Percentiles rank a stretch among this genome's conserved stretches.
These are phyloP conservation scores for Pythium monospermum DNA, from an alignment of 352 stramenopile species.

Conservation along the genomic window DNA sequence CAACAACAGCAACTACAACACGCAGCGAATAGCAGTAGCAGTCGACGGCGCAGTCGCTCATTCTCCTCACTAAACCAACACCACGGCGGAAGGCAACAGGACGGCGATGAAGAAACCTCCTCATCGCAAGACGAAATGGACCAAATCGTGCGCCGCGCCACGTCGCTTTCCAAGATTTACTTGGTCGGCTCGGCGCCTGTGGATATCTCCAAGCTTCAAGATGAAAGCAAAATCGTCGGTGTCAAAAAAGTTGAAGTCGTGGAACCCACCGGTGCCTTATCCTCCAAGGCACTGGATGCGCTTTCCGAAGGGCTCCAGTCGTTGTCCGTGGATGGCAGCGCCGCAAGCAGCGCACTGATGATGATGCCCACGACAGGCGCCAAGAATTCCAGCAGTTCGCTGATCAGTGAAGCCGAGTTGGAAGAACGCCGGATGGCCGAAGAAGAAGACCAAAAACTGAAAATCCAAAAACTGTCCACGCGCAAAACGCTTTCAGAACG, in stretches of 20 bases:
- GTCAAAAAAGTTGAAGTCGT: constrained; percentile 72
- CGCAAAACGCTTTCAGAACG: constrained; percentile 53
- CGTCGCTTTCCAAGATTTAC: constrained; percentile 83
- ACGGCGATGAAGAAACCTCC: constrained; percentile 1
- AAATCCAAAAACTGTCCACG: constrained; percentile 64
- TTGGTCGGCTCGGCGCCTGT: constrained; percentile 74
- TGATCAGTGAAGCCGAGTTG: constrained; percentile 72
- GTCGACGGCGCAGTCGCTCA: constrained; percentile 58
- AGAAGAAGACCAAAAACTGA: constrained; percentile 80
- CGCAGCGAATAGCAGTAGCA: constrained; percentile 6
- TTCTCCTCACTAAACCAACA: constrained; percentile 43
- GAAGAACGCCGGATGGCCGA: constrained; percentile 87
- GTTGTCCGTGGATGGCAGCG: constrained; percentile 52
- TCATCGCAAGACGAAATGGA: constrained; percentile 29
- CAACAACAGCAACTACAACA: too few species aligned
- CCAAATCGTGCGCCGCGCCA: constrained; percentile 57
- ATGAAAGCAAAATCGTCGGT: constrained; percentile 69
- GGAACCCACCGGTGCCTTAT: constrained; percentile 70
- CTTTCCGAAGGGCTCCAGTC: constrained; percentile 68
- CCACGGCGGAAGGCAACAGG: constrained; percentile 7
- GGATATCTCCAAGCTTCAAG: constrained; percentile 73
- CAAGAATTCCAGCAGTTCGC: constrained; percentile 26
- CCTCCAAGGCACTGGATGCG: constrained; percentile 69
- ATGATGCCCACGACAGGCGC: neutral
- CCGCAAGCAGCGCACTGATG: neutral